phyloP scores from a whole-genome alignment of 2,329 filamentous ascomycete species.

The Sclerotinia nivalis region DNA sequence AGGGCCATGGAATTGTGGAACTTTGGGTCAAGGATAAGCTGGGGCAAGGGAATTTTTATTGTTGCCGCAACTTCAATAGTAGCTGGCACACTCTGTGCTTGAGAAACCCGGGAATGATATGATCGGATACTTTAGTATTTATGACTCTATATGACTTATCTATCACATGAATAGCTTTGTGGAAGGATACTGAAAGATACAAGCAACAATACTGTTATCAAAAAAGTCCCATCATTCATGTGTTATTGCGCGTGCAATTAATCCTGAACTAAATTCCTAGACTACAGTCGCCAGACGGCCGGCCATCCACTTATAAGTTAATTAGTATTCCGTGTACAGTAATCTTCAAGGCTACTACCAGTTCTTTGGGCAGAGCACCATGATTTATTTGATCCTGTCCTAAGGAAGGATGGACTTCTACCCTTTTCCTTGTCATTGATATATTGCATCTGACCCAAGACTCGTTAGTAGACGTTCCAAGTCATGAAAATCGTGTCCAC shows the following conservation, averaged over 20 bases:
- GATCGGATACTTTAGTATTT: neutral
- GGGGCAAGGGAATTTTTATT: neutral
- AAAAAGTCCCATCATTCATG: neutral
- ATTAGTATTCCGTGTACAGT: too few species aligned
- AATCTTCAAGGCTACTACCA: too few species aligned
- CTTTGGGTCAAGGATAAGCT: neutral
- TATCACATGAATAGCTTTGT: neutral
- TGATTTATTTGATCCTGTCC: too few species aligned
- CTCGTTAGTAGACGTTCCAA: too few species aligned
- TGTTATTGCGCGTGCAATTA: neutral
- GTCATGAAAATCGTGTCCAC: too few species aligned
- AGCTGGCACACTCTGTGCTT: neutral
- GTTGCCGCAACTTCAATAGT: neutral
- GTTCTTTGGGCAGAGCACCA: too few species aligned
- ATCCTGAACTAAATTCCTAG: neutral
- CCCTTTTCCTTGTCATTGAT: too few species aligned
- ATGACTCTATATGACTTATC: neutral
- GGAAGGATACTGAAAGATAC: too few species aligned
- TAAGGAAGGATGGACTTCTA: too few species aligned
- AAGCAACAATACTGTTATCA: neutral
- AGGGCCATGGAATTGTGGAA: accelerated
- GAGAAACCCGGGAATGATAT: neutral
- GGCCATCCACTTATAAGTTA: too few species aligned
- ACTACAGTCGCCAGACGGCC: too few species aligned
- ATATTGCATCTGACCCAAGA: too few species aligned